Evolutionary conservation across 345 rosid species (phyloP).

Genomic region (Kandelia obovata): DNA sequence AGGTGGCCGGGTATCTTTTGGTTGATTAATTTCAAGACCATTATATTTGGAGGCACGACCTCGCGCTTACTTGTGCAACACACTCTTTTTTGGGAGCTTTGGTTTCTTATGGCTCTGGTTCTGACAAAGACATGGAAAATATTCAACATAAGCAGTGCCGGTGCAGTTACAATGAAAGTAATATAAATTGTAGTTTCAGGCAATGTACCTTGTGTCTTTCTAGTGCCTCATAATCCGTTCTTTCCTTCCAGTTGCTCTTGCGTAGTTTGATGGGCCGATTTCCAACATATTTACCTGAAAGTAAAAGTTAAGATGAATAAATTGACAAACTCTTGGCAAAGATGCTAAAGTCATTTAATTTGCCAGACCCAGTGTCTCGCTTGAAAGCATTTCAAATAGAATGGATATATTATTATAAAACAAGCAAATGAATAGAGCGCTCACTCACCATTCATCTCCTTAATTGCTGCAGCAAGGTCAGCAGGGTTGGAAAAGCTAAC

Average conservation of each 20-base stretch:
- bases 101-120: slow-evolving; percentile 64
- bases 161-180: not conserved
- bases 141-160: not conserved
- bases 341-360: not conserved
- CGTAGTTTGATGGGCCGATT: slow-evolving; percentile 91
- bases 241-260: slow-evolving; percentile 97
- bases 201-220: slow-evolving; percentile 62
- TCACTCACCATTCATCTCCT: slow-evolving; percentile 87
- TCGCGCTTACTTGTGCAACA: slow-evolving; percentile 64
- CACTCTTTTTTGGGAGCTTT: slow-evolving; percentile 62
- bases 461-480: slow-evolving; percentile 86
- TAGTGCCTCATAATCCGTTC: slow-evolving; percentile 69
- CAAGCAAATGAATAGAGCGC: not conserved
- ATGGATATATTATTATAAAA: not conserved
- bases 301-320: no score
- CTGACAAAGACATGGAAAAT: slow-evolving; percentile 35
- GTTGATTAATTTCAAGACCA: not conserved
- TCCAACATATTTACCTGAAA: slow-evolving; percentile 92
- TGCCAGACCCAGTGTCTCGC: no score
- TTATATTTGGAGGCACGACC: no score
- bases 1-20: not conserved
- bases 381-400: no score
- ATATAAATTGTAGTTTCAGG: not conserved
- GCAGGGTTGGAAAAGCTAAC: slow-evolving; percentile 87
- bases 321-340: slow-evolving; percentile 2